phyloP scores from a whole-genome alignment of 2,329 filamentous ascomycete species.

The Apiospora phragmitis region DNA sequence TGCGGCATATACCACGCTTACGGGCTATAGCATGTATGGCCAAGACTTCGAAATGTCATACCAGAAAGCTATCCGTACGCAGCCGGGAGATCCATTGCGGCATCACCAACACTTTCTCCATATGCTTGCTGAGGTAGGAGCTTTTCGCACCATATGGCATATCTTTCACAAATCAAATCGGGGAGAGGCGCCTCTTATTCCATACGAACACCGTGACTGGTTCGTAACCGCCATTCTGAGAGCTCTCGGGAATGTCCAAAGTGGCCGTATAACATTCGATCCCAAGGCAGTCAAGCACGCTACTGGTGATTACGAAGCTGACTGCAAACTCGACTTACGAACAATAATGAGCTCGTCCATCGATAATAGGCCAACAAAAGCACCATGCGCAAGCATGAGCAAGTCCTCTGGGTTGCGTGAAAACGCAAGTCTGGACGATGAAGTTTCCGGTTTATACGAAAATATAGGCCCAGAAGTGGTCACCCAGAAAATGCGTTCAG shows the following conservation, averaged over 20 bases:
- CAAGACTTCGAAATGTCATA: not conserved
- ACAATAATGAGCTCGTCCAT: constrained; percentile 7
- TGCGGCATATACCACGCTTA: constrained; percentile 21
- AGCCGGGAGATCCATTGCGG: not conserved
- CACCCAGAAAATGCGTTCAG: not conserved
- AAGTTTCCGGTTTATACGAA: not conserved
- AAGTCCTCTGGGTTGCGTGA: not conserved
- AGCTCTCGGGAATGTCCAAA: not conserved
- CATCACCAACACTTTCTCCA: constrained; percentile 17
- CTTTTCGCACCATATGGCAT: constrained; percentile 31
- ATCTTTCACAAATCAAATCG: constrained; percentile 11
- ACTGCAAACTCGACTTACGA: constrained; percentile 2
- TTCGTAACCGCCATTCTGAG: not conserved
- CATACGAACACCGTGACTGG: not conserved
- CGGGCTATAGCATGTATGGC: not conserved
- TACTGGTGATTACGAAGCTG: not conserved
- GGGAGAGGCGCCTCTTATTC: not conserved
- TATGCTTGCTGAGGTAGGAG: constrained; percentile 28
- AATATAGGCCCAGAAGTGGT: no score
- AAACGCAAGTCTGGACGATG: not conserved
- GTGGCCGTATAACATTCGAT: not conserved
- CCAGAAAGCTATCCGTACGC: not conserved
- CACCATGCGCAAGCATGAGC: not conserved
- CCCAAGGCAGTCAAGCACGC: not conserved
- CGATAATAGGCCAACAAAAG: not conserved